A percentile compares a stretch with the other conserved stretches of the same genome.
Conservation (phyloP, 2,329 filamentous ascomycete genomes). For the Botrytis deweyae region DNA sequence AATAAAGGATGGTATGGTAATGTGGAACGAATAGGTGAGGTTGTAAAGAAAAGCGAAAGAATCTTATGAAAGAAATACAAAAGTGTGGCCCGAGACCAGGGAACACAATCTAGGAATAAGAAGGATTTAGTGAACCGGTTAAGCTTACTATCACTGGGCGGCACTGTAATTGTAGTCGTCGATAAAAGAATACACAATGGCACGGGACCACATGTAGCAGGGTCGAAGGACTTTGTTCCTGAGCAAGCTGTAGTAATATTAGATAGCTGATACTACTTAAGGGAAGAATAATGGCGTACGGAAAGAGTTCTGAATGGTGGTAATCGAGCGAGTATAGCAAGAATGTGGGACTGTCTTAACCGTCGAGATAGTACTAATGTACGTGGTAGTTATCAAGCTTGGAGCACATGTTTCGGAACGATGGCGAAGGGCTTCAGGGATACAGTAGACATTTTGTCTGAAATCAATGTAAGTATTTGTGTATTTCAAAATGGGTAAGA, state of each 20-base stretch:
- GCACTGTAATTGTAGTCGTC: conserved; percentile 41
- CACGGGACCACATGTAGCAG: conserved; percentile 12
- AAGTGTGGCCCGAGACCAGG: not conserved
- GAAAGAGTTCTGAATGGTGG: conserved; percentile 23
- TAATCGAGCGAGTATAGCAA: conserved; percentile 37
- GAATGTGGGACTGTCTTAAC: conserved; percentile 25
- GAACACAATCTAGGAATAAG: not conserved
- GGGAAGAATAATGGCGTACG: not conserved
- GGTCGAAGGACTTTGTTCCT: conserved; percentile 3
- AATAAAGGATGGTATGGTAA: not conserved
- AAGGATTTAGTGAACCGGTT: conserved; percentile 34
- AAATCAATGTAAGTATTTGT: not conserved
- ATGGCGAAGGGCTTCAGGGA: conserved; percentile 7
- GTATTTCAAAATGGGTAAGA: not conserved
- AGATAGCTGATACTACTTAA: not conserved
- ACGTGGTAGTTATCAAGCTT: conserved; percentile 24
- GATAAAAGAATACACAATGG: conserved; percentile 25
- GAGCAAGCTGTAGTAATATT: conserved; percentile 19
- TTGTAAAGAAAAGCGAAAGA: not conserved
- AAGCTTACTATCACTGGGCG: conserved; percentile 34
- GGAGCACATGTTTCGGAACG: conserved; percentile 21
- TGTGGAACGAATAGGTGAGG: not conserved
- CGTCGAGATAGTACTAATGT: conserved; percentile 27
- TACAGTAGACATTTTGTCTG: conserved; percentile 6
- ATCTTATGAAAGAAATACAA: not conserved